A percentile compares a stretch with the other conserved stretches of the same genome.
Conservation (phyloP, 2,329 filamentous ascomycete genomes). For the Arthrocladium fulminans region DNA sequence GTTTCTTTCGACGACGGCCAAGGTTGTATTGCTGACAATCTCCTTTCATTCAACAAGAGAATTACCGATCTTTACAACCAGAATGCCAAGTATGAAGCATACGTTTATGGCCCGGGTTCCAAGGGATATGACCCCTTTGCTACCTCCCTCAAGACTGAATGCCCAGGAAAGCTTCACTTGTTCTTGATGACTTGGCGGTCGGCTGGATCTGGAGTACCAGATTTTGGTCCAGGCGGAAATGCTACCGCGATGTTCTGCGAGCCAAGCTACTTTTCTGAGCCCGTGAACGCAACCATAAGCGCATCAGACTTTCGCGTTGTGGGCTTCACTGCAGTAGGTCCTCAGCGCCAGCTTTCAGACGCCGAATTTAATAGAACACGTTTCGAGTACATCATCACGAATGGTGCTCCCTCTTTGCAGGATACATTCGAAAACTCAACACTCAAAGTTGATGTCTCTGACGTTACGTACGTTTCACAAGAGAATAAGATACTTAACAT, state of each 20-base stretch:
- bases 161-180: not conserved
- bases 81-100: too few species aligned
- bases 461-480: not conserved
- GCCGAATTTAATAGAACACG: constrained; percentile 31
- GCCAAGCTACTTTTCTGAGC: constrained; percentile 39
- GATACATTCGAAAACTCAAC: not conserved
- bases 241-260: constrained; percentile 31
- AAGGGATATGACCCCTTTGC: too few species aligned
- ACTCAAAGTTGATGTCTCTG: not conserved
- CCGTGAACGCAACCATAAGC: constrained; percentile 36
- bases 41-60: too few species aligned
- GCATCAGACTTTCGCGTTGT: not conserved
- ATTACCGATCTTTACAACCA: too few species aligned
- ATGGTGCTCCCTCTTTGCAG: constrained; percentile 14
- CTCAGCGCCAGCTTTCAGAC: constrained; percentile 13
- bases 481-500: constrained; percentile 9
- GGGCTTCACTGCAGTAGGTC: not conserved
- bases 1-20: constrained; percentile 6
- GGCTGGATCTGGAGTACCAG: not conserved
- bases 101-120: too few species aligned
- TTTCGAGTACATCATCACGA: constrained; percentile 32
- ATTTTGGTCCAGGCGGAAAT: constrained; percentile 27
- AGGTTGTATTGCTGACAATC: constrained; percentile 9
- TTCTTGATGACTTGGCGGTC: not conserved
- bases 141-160: not conserved